A percentile compares a stretch with the other conserved stretches of the same genome.
Conservation (phyloP, 1,284 basidiomycete genomes). For the Tilletia indica region DNA sequence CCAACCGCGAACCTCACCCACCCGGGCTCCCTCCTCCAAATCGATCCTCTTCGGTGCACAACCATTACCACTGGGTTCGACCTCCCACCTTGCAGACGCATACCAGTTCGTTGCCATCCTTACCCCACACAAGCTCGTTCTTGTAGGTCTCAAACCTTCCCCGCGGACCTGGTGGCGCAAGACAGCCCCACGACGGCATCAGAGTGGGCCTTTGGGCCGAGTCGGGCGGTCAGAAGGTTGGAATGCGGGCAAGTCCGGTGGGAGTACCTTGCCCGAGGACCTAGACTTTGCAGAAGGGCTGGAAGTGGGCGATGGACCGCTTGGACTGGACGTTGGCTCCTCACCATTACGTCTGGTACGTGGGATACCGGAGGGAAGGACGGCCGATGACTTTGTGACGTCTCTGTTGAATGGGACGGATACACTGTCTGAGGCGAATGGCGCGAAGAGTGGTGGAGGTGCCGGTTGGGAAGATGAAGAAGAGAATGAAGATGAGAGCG, state of each 20-base stretch:
- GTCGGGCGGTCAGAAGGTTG: no score
- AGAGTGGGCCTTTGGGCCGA: no score
- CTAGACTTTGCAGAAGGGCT: slow-evolving; percentile 1
- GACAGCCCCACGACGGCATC: background rate
- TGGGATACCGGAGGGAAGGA: slow-evolving; percentile 8
- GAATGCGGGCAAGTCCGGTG: no score
- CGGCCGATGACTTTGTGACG: slow-evolving; percentile 4
- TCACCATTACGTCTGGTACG: slow-evolving; percentile 9
- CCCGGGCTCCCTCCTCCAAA: background rate
- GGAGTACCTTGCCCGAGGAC: background rate
- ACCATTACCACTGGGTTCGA: slow-evolving; percentile 77
- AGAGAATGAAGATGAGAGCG: background rate
- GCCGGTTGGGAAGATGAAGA: background rate
- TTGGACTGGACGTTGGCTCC: background rate
- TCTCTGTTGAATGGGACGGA: background rate
- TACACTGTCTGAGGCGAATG: background rate
- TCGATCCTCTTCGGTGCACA: slow-evolving; percentile 71
- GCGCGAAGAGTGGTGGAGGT: background rate
- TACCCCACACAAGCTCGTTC: slow-evolving; percentile 83
- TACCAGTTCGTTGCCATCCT: slow-evolving; percentile 82
- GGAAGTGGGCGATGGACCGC: background rate
- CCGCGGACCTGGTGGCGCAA: slow-evolving; percentile 79
- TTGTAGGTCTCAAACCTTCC: slow-evolving; percentile 86
- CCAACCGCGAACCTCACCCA: no score
- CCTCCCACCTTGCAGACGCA: slow-evolving; percentile 74